Evolutionary conservation across 129 eudicot genomes (phyloP).

Genomic region (Lonicera japonica): DNA sequence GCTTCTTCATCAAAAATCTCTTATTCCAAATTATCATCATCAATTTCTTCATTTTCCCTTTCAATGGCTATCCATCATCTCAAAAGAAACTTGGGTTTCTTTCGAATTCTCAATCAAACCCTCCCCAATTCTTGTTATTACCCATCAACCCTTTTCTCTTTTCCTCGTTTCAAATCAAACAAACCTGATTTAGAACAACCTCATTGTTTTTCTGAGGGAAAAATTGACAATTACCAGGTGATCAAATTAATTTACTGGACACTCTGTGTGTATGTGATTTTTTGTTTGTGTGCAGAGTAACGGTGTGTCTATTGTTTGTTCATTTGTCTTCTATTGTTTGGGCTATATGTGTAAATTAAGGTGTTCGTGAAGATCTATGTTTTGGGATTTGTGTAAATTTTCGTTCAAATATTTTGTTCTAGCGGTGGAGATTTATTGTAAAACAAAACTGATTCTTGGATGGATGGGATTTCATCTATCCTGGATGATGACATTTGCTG

Average conservation of each 20-base stretch:
- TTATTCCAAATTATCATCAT: not conserved
- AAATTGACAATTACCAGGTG: conserved; percentile 1
- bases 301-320: not conserved
- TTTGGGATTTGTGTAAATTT: not conserved
- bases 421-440: not conserved
- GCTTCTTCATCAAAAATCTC: not conserved
- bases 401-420: too few species aligned
- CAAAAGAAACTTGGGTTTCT: conserved; percentile 3
- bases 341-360: not conserved
- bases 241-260: not conserved
- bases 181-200: not conserved
- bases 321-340: not conserved
- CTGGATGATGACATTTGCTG: not conserved
- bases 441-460: too few species aligned
- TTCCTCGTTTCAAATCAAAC: not conserved
- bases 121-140: not conserved
- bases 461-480: not conserved
- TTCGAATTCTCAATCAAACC: not conserved
- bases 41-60: not conserved
- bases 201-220: not conserved
- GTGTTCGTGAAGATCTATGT: not conserved
- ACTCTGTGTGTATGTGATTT: too few species aligned
- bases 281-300: not conserved
- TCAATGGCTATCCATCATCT: not conserved
- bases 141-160: not conserved